Conservation (phyloP, 805 yeast genomes). For the Lipomyces spencermartinsiae region DNA sequence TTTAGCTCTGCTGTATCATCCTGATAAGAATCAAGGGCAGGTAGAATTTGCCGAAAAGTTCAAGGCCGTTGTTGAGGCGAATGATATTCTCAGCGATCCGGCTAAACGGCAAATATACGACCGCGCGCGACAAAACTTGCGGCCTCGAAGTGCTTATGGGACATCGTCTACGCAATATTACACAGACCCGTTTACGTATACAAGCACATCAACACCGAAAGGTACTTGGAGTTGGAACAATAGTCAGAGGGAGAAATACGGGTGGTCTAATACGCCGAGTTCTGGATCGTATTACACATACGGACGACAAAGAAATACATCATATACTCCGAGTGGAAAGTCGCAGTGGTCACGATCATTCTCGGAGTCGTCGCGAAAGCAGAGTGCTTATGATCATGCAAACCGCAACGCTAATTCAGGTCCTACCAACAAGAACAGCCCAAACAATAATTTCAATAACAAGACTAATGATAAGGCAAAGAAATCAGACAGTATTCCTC, state of each 20-base stretch:
- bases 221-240: conserved; percentile 1
- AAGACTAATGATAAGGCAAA: background rate
- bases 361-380: conserved; percentile 15
- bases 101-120: conserved; percentile 45
- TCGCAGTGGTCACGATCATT: background rate
- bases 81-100: conserved; percentile 45
- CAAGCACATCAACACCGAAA: conserved; percentile 3
- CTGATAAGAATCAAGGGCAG: conserved; percentile 50
- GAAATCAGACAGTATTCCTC: conserved; percentile 1
- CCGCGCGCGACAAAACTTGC: conserved; percentile 9
- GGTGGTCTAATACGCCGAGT: conserved; percentile 12
- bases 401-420: conserved; percentile 2
- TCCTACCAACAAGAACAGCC: background rate
- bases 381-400: conserved; percentile 6
- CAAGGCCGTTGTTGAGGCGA: conserved; percentile 47
- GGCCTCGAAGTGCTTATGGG: conserved; percentile 9
- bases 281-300: conserved; percentile 4
- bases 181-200: background rate
- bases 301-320: background rate
- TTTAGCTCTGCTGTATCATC: conserved; percentile 52
- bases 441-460: background rate
- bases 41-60: conserved; percentile 44
- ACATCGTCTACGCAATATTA: background rate
- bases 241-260: conserved; percentile 9
- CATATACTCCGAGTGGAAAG: conserved; percentile 12